Evolutionary conservation across 2,329 filamentous ascomycete genomes (phyloP), one percentile per base, ranked within the genome.

Genomic region (Sporothrix protearum): DNA sequence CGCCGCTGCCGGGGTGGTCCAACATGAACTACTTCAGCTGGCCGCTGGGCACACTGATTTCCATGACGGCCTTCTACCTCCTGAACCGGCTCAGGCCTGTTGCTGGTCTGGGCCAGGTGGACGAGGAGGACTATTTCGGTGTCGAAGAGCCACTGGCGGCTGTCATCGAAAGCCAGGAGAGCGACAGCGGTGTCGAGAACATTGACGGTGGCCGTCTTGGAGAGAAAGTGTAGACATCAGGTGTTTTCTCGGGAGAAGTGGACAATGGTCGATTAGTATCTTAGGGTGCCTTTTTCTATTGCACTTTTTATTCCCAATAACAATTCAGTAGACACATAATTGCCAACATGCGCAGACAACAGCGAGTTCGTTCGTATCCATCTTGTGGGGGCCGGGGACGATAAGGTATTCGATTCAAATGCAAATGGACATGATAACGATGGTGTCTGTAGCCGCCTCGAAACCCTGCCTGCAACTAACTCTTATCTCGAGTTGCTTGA

Each of bases 21-120:
- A 47, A 69, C 51, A 69, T 69, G 67, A 57, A 69, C 67, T 69
- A 69, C 51, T 57, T 69, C 25, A 69, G 67, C 67, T 69, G 67
- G 67, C 67, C 67, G 36, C 36, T 69, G 67, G 67, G 67, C 2
- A 69, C 51, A 1, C 25, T 69, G 14, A 57, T 69, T 6, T 57
- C 51, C 30, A 69, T 69, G 67, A 45, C 36, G 16, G 51, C 51
- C 0, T 69, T 57, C 22, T 69, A 69, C 10, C 19, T 59, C 8
- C 6, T 69, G 51, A 57, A 69, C 51, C 25, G 67, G 5, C 22
- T 69, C 1, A 22, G 22, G 16, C 67, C 67, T 8, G 51, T 69
- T 39, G 28, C 36, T 3, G 67, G 67, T 3, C 25, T 69, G 14
- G 67, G 67, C 25, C n/a, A 57, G 3, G 51, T 69, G 9, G 67